Conservation (phyloP, 2,329 filamentous ascomycete genomes). For the Aspergillus brasiliensis region DNA sequence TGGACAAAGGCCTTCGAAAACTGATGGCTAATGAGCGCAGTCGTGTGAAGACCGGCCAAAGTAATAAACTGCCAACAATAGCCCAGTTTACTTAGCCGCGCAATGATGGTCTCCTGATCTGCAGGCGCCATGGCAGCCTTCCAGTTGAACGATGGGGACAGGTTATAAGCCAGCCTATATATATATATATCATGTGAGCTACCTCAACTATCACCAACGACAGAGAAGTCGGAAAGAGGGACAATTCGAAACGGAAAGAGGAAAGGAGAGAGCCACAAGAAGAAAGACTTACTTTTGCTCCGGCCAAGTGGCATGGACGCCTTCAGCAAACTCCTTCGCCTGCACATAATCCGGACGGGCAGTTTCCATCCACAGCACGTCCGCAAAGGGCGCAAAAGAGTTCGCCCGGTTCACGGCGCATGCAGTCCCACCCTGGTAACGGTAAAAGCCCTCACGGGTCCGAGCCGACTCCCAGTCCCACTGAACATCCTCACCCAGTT, state of each 20-base stretch:
- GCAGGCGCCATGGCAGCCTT: constrained; percentile 89
- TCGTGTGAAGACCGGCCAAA: constrained; percentile 94
- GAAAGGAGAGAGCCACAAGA: constrained; percentile 18
- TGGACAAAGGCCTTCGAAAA: constrained; percentile 81
- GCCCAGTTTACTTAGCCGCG: constrained; percentile 78
- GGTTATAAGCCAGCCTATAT: constrained; percentile 87
- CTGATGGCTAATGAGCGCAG: constrained; percentile 84
- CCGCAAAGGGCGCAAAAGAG: constrained; percentile 89
- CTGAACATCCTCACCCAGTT: constrained; percentile 79
- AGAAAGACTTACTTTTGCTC: constrained; percentile 78
- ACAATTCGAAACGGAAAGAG: neutral
- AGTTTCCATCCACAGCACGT: constrained; percentile 99
- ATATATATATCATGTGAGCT: constrained; percentile 45
- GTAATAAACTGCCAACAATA: constrained; percentile 99
- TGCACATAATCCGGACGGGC: constrained; percentile 91
- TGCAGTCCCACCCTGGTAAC: constrained; percentile 86
- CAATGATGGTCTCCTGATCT: constrained; percentile 97
- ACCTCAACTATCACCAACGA: too few species aligned
- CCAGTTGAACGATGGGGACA: constrained; percentile 99
- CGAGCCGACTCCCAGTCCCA: constrained; percentile 94
- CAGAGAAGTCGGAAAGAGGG: too few species aligned
- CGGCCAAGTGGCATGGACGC: constrained; percentile 91
- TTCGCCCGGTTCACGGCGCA: constrained; percentile 88
- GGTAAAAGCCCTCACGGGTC: constrained; percentile 93
- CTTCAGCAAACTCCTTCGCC: constrained; percentile 88